Base-by-base conservation (phyloP, 2,329 filamentous ascomycete genomes). In the Aspergillus sp. region DNA sequence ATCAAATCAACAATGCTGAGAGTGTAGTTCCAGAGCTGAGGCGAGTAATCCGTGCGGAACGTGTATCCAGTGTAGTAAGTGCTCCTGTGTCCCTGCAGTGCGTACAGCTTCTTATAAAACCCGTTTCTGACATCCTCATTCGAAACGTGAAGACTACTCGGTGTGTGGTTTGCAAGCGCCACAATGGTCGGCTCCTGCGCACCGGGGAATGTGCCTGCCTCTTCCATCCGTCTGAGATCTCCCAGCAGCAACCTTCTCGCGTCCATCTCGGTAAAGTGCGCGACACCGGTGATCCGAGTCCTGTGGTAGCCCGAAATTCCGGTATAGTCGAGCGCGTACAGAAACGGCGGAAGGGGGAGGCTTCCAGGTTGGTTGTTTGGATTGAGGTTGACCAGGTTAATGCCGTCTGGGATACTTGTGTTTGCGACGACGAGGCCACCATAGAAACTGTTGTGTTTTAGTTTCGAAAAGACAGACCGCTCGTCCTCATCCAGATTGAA, bases 31-130 rank as follows among this genome's bases (percentile, higher is more conserved):
- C 69, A 72, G 3, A 72, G 30, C 49, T 68, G 38, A 2, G 64
- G 46, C 13, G 64, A 63, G 58, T 67, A 63, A 43, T 70, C 65
- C 9, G 64, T 50, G 17, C 59, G 57, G 19, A 69, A 81, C 6
- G 80, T 75, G 9, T 74, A 74, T 0, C 81, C 80, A 0, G 80
- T 82, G 64, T 77, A 83, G 68, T 72, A 83, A 0, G 81, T 83
- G 22, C 74, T 77, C n/a, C 72, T 69, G 17, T 76, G 64, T 0
- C 81, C 81, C 67, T 83, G 81, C 34, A 83, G 68, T 1, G 68
- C 75, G 63, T 79, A 75, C 52, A 81, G 69, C 47, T 76, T 64
- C 45, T 73, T 71, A 55, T 83, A 79, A 53, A 82, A 82, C 0
- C 81, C 80, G 15, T 58, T 64, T 23, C 62, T 66, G 57, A 83